Base-by-base conservation (phyloP, 2,329 filamentous ascomycete species). In the Ramularia collo-cygni region DNA sequence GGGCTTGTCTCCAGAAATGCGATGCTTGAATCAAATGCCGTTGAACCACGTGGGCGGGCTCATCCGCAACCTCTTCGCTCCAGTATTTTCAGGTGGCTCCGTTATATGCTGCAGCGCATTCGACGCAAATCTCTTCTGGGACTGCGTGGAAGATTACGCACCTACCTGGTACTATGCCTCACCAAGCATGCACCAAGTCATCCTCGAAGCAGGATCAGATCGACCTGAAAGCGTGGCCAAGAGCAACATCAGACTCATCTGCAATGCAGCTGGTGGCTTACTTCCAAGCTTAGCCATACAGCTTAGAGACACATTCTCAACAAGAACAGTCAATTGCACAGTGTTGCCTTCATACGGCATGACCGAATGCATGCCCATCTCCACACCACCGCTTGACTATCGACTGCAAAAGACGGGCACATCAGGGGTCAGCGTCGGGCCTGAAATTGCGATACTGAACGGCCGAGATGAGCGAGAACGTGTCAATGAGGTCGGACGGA, bases 311-410 rank as follows among this genome's bases (percentile, higher is more conserved):
- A 71, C 66, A 0, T 77, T 77, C 55, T 58, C 64, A 8, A 48
- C 38, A 7, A 27, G 24, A 8, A 38, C 33, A 1, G 21, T 30
- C 14, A 33, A 44, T 8, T 74, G 70, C 40, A 64, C 64, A 2
- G 67, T 77, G 2, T 61, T 77, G 13, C 74, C 74, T 2, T 75
- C 71, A 46, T 77, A 77, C 48, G 74, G 73, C 13, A 76, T 77
- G 74, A 77, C 74, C 1, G 74, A 76, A 59, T 76, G 73, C 48
- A 76, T 76, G 71, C 74, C 73, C 1, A 76, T 76, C 33, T 73
- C 71, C 2, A 74, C 72, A 3, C 74, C 74, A 2, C 72, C 71
- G 0, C 57, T 74, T n/a, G 54, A 68, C 45, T 76, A 76, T 49
- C 57, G 59, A 18, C 62, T 76, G 4, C 71, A 75, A 38, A 68